These are phyloP conservation scores for Penicillium maclennaniae DNA, from an alignment of 495 filamentous ascomycete genomes.

Conservation along the genomic window DNA sequence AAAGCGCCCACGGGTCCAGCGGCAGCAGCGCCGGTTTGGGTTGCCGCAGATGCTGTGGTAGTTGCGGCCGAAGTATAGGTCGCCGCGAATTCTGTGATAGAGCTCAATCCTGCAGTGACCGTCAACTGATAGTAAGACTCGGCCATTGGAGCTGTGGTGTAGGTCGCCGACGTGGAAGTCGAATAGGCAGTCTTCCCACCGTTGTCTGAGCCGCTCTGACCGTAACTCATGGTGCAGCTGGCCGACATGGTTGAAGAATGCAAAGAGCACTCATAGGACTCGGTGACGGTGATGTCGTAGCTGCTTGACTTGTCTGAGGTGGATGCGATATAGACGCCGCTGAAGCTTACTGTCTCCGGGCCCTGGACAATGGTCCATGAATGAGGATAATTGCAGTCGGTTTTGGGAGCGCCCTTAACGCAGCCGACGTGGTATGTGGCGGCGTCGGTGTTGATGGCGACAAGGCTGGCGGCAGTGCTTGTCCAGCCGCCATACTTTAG, in stretches of 20 bases:
- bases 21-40: constrained; percentile 11
- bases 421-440: constrained; percentile 23
- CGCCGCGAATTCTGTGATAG: constrained; percentile 1
- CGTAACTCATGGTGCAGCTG: constrained; percentile 19
- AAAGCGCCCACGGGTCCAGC: constrained; percentile 10
- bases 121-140: constrained; percentile 12
- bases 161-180: constrained; percentile 3
- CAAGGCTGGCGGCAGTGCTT: constrained; percentile 21
- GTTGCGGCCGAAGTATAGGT: constrained; percentile 6
- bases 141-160: constrained; percentile 3
- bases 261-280: constrained; percentile 14
- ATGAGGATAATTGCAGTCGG: constrained; percentile 12
- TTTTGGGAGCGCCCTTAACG: constrained; percentile 14
- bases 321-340: constrained; percentile 11
- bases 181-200: constrained; percentile 1
- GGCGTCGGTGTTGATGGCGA: constrained; percentile 8
- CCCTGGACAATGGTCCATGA: constrained; percentile 20
- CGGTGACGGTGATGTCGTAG: constrained; percentile 17
- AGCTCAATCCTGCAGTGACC: constrained; percentile 18
- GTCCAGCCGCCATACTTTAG: constrained; percentile 4
- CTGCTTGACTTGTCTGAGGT: background rate
- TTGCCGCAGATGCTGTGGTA: constrained; percentile 9
- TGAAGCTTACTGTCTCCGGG: constrained; percentile 16
- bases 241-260: constrained; percentile 15
- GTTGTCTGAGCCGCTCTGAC: background rate